phyloP scores from a whole-genome alignment of 2,329 filamentous ascomycete genomes.

The Penicillium griseofulvum region DNA sequence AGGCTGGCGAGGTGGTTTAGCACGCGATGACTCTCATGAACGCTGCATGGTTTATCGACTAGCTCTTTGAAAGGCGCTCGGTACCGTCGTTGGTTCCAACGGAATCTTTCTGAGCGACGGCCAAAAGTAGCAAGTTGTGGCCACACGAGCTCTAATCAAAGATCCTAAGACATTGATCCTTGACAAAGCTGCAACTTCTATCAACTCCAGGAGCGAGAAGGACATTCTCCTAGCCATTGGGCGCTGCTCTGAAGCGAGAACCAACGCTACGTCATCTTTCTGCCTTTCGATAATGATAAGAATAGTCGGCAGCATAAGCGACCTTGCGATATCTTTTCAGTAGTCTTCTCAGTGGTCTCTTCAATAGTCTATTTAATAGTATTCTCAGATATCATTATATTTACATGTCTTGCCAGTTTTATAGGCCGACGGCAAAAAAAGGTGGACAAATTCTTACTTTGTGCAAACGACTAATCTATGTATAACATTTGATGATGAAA shows the following conservation, averaged over 20 bases:
- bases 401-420: no score
- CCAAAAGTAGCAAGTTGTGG: conserved; percentile 94
- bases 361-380: no score
- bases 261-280: neutral
- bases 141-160: conserved; percentile 83
- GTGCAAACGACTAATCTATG: no score
- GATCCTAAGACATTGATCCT: conserved; percentile 88
- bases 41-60: neutral
- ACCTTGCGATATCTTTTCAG: no score
- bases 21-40: neutral
- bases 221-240: neutral
- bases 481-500: no score
- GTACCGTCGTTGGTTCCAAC: neutral
- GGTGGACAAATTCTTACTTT: no score
- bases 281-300: neutral
- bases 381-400: no score
- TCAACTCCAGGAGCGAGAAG: conserved; percentile 84
- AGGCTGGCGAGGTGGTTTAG: neutral
- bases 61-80: neutral
- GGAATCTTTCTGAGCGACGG: conserved; percentile 46
- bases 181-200: conserved; percentile 87
- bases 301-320: no score
- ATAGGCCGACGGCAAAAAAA: no score
- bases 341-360: no score
- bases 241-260: neutral